A percentile compares a stretch with the other conserved stretches of the same genome.
These are phyloP conservation scores for Ilex aquifolium DNA, from an alignment of 257 asterid genomes.

Conservation along the genomic window DNA sequence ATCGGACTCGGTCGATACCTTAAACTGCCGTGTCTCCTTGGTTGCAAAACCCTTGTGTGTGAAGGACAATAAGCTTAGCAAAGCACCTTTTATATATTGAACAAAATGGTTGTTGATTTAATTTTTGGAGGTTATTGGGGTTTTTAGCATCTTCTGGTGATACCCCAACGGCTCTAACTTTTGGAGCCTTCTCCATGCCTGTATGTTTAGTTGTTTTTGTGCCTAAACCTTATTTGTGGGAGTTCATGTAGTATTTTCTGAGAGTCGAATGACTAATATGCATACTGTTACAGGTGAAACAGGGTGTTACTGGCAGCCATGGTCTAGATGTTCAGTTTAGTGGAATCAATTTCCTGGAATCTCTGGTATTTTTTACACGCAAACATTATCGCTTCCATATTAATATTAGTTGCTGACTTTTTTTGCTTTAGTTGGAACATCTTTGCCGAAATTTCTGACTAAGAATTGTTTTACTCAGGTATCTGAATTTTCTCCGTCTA, in stretches of 20 bases:
- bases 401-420: background rate
- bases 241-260: background rate
- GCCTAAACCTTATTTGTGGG: background rate
- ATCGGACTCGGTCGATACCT: too few species aligned
- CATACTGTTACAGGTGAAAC: conserved; percentile 60
- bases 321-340: conserved; percentile 68
- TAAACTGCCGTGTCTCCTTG: background rate
- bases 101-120: background rate
- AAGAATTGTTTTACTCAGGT: conserved; percentile 36
- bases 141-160: too few species aligned
- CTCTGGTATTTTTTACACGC: conserved; percentile 49
- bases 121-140: background rate
- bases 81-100: background rate
- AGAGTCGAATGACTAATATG: conserved; percentile 9
- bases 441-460: background rate
- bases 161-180: too few species aligned
- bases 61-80: background rate
- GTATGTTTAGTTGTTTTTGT: background rate
- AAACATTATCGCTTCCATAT: background rate
- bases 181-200: background rate
- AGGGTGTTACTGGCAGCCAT: conserved; percentile 64
- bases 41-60: background rate
- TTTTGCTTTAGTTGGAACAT: background rate
- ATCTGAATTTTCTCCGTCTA: conserved; percentile 91
- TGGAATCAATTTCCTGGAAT: conserved; percentile 73